These are phyloP conservation scores for Pseudonectria foliicola DNA, from an alignment of 2,329 filamentous ascomycete species.

Conservation along the genomic window DNA sequence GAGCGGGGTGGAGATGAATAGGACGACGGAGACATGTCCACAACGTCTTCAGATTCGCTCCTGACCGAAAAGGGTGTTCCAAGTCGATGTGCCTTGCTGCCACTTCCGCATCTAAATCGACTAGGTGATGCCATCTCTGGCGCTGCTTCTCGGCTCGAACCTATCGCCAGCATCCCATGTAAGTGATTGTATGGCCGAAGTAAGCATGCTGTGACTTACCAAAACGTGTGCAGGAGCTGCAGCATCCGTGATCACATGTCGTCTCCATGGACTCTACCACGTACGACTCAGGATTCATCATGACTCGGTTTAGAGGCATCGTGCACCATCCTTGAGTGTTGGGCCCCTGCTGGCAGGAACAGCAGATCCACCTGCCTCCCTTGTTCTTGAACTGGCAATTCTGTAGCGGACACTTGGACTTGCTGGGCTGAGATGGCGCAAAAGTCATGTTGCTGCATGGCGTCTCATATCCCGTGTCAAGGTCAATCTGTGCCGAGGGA, in stretches of 20 bases:
- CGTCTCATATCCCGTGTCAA: conserved; percentile 41
- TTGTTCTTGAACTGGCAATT: conserved; percentile 45
- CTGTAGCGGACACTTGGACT: conserved; percentile 39
- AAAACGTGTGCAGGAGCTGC: conserved; percentile 38
- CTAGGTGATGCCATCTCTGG: conserved; percentile 31
- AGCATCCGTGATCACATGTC: conserved; percentile 47
- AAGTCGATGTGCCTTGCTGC: conserved; percentile 24
- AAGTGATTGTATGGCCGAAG: neutral
- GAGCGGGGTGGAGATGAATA: conserved; percentile 12
- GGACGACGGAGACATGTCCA: conserved; percentile 9
- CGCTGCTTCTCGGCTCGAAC: conserved; percentile 24
- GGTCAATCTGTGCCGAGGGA: conserved; percentile 37
- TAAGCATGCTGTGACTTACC: conserved; percentile 26
- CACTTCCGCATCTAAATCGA: conserved; percentile 28
- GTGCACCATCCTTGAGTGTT: conserved; percentile 49
- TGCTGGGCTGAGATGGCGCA: conserved; percentile 36
- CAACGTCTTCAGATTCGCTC: conserved; percentile 6
- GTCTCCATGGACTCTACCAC: conserved; percentile 30
- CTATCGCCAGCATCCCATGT: conserved; percentile 18
- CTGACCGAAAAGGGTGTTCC: conserved; percentile 21
- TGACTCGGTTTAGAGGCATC: conserved; percentile 25
- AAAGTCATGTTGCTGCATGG: conserved; percentile 44
- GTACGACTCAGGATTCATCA: conserved; percentile 25
- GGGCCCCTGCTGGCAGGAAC: conserved; percentile 42
- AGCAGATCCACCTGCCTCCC: conserved; percentile 47